Evolutionary conservation across 139 green algal species (phyloP).

Genomic region (Pleodorina starrii): DNA sequence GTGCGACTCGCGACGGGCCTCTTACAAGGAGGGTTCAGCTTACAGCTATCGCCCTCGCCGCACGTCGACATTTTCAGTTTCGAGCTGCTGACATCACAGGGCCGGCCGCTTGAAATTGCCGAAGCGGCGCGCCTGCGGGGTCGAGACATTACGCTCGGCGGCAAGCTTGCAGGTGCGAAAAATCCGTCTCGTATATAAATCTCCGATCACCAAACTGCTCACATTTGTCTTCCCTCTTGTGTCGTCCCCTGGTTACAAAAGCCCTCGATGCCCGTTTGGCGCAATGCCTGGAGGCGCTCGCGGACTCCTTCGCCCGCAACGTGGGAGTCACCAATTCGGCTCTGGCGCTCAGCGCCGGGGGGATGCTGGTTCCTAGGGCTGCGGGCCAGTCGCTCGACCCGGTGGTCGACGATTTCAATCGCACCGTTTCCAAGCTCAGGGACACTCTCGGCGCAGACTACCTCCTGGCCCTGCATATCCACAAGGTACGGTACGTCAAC

Average conservation of each 20-base stretch:
- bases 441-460: background rate
- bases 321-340: background rate
- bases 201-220: no score
- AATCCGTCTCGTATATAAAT: no score
- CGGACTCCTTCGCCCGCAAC: slow-evolving; percentile 16
- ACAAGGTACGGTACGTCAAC: slow-evolving; percentile 23
- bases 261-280: background rate
- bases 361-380: background rate
- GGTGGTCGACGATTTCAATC: slow-evolving; percentile 19
- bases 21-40: background rate
- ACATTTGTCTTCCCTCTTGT: no score
- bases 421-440: background rate
- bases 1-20: background rate
- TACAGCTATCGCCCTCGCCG: background rate
- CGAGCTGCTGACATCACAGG: background rate
- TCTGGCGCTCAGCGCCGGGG: background rate
- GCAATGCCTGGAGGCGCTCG: background rate
- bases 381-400: background rate
- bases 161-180: background rate
- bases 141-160: background rate
- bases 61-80: slow-evolving; percentile 13
- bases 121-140: slow-evolving; percentile 3
- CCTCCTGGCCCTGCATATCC: slow-evolving; percentile 35
- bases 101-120: background rate
- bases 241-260: no score